A percentile compares a stretch with the other conserved stretches of the same genome.
These are phyloP conservation scores for Trametes meyenii DNA, from an alignment of 768 basidiomycete genomes.

Conservation along the genomic window DNA sequence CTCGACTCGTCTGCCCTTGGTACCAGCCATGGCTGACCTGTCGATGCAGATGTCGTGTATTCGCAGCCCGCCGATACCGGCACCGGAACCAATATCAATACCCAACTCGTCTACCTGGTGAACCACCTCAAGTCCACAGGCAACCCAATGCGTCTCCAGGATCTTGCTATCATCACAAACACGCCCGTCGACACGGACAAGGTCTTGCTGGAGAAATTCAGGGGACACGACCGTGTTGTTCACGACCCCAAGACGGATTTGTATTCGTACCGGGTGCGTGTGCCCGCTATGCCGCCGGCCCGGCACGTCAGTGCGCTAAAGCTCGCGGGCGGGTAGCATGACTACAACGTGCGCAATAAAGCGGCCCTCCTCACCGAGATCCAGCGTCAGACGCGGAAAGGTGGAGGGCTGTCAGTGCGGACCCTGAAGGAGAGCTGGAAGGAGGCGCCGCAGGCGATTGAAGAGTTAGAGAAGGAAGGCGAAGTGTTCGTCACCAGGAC, in stretches of 20 bases:
- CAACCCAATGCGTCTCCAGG: constrained; percentile 81
- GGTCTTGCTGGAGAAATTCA: constrained; percentile 79
- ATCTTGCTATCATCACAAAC: constrained; percentile 79
- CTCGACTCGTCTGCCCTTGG: constrained; percentile 26
- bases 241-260: constrained; percentile 84
- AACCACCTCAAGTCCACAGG: constrained; percentile 74
- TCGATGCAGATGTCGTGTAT: constrained; percentile 66
- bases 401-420: constrained; percentile 83
- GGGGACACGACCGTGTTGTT: constrained; percentile 74
- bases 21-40: constrained; percentile 25
- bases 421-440: constrained; percentile 91
- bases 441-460: constrained; percentile 79
- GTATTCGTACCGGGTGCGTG: constrained; percentile 80
- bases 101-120: constrained; percentile 84
- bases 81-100: constrained; percentile 79
- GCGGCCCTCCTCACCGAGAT: constrained; percentile 83
- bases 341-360: constrained; percentile 85
- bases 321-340: constrained; percentile 56
- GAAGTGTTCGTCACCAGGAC: constrained; percentile 89
- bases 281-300: not conserved
- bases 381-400: constrained; percentile 80
- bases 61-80: constrained; percentile 90
- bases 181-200: constrained; percentile 75
- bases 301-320: constrained; percentile 3
- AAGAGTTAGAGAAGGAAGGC: constrained; percentile 88